Base-by-base conservation (phyloP, 768 basidiomycete species). In the Mrakia hoshinonis region DNA sequence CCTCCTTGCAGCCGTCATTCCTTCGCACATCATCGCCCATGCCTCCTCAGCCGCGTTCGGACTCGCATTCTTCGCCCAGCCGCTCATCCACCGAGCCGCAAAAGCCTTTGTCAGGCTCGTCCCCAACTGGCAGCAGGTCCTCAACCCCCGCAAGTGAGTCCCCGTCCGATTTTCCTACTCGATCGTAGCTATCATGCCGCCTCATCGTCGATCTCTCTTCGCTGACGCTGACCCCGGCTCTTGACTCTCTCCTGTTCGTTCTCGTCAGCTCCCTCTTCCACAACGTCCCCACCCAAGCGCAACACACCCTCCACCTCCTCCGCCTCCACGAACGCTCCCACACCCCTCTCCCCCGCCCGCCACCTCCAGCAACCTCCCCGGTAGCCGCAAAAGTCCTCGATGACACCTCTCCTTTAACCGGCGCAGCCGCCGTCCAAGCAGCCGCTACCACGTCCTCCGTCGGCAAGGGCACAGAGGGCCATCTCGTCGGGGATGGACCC, bases 231-330 rank as follows among this genome's bases (percentile, higher is more conserved):
- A 22, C 39, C 31, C 26, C n/a, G n/a, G 62, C 47, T 4, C 29
- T 61, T 38, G 38, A 31, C 52, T 43, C 31, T 58, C 69, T 36
- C 70, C 65, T n/a, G 7, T 58, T 55, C 24, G 22, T 60, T 54
- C 24, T 22, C 20, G 7, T 46, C 64, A 79, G 78, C 75, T 80
- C 80, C 1, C 74, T 81, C 67, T 68, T 81, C 47, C 79, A 77
- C 48, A 74, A 77, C 29, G 81, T 82, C 2, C 81, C 81, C 10
- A 82, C 81, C 68, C 77, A 82, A 73, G 78, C 78, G 31, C 81
- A 81, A 54, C 74, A 81, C 49, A 78, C 79, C 5, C 75, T 82
- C 13, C 60, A 81, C 70, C 71, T 81, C 48, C 74, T 81, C 11
- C 78, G 81, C 49, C 76, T 80, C 36, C 78, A 76, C 13, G 81